Evolutionary conservation across 257 asterid species (phyloP), one percentile per base, ranked within the genome.

Genomic region (Parsonsia alboflavescens): DNA sequence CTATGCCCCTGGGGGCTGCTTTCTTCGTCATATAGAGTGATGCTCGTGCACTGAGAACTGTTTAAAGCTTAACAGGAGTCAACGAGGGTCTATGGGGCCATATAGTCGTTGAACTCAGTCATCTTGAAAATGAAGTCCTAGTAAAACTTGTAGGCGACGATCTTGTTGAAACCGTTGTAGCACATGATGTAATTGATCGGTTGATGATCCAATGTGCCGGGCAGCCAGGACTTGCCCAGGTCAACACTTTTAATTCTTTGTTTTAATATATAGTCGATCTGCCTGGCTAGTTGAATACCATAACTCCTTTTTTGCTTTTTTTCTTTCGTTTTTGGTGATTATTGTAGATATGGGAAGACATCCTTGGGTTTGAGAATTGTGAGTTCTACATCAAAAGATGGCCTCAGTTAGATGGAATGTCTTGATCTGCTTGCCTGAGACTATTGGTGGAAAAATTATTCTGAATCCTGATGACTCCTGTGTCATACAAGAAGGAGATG

Each of bases 181-280:
- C 97, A 0, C 97, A 92, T 84, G 97, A 92, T 77, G 97, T 90
- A 67, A 92, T 90, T 76, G 97, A 96, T 75, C 86, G 97, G 75
- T 83, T 92, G 81, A 92, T 92, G 97, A 92, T 92, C 74, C 97
- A 92, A 75, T 92, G 97, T 85, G 97, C 97, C 80, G 88, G 96
- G 33, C 97, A 92, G 76, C 97, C 97, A 68, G 97, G 97, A 71
- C 96, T 92, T 74, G 97, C 96, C n/a, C 96, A 90, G 96, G 97
- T 91, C 84, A 82, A 73, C 81, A 84, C 70, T 59, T 74, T 45
- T 72, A 68, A 57, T 12, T 28, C 68, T 75, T 36, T 63, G 22
- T 62, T 79, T 21, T 65, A 39, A 59, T 26, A 21, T 33, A n/a
- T n/a, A n/a, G 39, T 33, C 3, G 7, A 19, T 28, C 50, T 48